Evolutionary conservation across 169 alveolate species (phyloP), one percentile per base, ranked within the genome.

Genomic region (Babesia ovis): DNA sequence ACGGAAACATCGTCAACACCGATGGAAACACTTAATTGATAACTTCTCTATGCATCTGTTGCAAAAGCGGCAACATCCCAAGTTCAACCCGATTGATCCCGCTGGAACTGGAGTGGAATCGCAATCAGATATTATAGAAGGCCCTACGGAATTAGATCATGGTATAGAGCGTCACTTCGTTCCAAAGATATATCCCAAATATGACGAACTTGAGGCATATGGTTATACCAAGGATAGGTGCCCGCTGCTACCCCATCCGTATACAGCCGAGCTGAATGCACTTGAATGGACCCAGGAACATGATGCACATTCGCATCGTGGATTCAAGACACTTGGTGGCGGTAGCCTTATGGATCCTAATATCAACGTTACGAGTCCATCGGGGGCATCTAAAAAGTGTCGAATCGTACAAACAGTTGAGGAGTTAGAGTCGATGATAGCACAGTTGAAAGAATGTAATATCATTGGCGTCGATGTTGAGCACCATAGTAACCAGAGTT

Each of bases 401-500:
- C 39, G 53, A 11, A 32, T 84, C 45, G 70, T 76, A 27, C 61
- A 50, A 29, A 77, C 58, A 29, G 27, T 46, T 9, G 59, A 43
- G 14, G 83, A 76, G 16, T 27, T 77, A 31, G 57, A 86, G 45
- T 43, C 57, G 59, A 83, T 89, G 73, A 60, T 81, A 34, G 43
- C 42, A 12, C 58, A 39, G 37, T 51, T 84, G 51, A 45, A 48
- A 34, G 64, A n/a, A 11, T 29, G 58, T 43, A 39, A 37, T 34
- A 50, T 70, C 46, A 9, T 89, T 18, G 84, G 90, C 3, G 41
- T 89, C 54, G 85, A 73, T 43, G 85, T 74, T 16, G 77, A 62
- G 51, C 83, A 84, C 60, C 77, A 84, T 69, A 73, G 73, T 60
- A 73, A 56, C 57, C 75, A 81, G 43, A 74, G 88, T 18, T 89